Percentiles rank a stretch among this genome's conserved stretches.
Conservation (phyloP, 2,329 filamentous ascomycete species). For the Stachybotrys elegans region DNA sequence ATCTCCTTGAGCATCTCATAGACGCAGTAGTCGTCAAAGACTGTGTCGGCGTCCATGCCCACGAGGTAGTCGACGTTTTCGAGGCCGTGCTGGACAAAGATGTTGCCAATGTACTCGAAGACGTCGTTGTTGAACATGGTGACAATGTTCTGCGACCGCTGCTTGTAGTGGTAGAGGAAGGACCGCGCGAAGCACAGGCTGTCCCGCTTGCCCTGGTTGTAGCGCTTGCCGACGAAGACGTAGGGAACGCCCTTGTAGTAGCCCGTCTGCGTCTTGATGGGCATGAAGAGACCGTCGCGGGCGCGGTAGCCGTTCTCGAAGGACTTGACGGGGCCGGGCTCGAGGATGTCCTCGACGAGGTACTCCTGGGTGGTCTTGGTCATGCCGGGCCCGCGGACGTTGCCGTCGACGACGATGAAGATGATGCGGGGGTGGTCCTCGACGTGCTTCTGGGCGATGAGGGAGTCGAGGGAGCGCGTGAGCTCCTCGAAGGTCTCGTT, state of each 20-base stretch:
- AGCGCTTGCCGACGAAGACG: slow-evolving; percentile 41
- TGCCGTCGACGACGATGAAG: slow-evolving; percentile 43
- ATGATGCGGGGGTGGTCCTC: slow-evolving; percentile 35
- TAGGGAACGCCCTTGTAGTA: slow-evolving; percentile 40
- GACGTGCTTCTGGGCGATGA: slow-evolving; percentile 38
- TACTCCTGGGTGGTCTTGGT: slow-evolving; percentile 42
- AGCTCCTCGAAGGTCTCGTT: slow-evolving; percentile 42
- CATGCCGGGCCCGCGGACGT: slow-evolving; percentile 40
- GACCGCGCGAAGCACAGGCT: slow-evolving; percentile 44
- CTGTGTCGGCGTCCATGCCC: slow-evolving; percentile 44
- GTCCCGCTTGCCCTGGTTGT: slow-evolving; percentile 46
- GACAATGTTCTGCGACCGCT: slow-evolving; percentile 32
- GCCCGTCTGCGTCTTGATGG: slow-evolving; percentile 37
- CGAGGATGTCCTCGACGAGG: slow-evolving; percentile 41
- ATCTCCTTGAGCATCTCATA: slow-evolving; percentile 37
- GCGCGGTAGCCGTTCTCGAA: slow-evolving; percentile 40
- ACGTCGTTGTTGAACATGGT: slow-evolving; percentile 42
- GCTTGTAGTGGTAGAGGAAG: slow-evolving; percentile 42
- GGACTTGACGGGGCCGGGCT: slow-evolving; percentile 22
- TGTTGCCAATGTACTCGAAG: slow-evolving; percentile 34
- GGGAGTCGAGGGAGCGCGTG: slow-evolving; percentile 37
- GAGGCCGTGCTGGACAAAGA: slow-evolving; percentile 31
- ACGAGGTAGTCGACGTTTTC: slow-evolving; percentile 35
- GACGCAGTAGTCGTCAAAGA: slow-evolving; percentile 40
- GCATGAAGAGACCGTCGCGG: slow-evolving; percentile 41